Evolutionary conservation across 768 basidiomycete genomes (phyloP).

Genomic region (Kwoniella sp.): DNA sequence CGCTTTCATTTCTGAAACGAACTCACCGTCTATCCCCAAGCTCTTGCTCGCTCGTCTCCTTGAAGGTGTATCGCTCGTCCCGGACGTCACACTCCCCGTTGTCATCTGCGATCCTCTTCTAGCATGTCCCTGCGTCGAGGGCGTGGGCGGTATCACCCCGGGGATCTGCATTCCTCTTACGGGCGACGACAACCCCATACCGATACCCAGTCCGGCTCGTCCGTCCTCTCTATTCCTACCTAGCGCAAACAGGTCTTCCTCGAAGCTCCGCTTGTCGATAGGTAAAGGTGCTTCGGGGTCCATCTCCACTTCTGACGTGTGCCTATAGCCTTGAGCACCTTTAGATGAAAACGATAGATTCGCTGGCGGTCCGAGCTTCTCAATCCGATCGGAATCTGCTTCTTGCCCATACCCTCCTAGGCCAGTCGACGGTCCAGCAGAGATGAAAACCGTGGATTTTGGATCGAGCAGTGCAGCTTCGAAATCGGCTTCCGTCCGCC

Average conservation of each 20-base stretch:
- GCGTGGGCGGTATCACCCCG: constrained; percentile 38
- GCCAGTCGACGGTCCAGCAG: constrained; percentile 13
- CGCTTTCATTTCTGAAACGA: too few species aligned
- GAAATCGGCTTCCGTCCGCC: constrained; percentile 27
- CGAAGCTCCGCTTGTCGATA: constrained; percentile 40
- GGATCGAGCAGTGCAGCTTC: constrained; percentile 32
- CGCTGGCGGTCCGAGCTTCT: neutral
- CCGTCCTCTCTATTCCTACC: constrained; percentile 1
- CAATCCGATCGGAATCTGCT: constrained; percentile 3
- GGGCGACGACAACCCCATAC: neutral
- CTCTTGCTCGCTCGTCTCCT: constrained; percentile 22
- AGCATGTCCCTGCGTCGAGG: constrained; percentile 14
- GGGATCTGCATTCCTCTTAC: constrained; percentile 17
- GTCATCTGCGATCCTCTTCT: constrained; percentile 15
- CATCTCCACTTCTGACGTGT: neutral
- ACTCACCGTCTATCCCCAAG: constrained; percentile 33
- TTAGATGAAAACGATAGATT: neutral
- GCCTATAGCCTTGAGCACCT: neutral
- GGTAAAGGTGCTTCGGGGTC: constrained; percentile 30
- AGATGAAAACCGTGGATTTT: constrained; percentile 27
- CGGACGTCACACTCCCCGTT: constrained; percentile 4
- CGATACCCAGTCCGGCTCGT: constrained; percentile 12
- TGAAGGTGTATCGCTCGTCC: constrained; percentile 5
- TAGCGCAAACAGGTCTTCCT: constrained; percentile 35
- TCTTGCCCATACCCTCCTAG: constrained; percentile 8